Evolutionary conservation across 2,329 filamentous ascomycete genomes (phyloP).

Genomic region (Claviceps paspali): DNA sequence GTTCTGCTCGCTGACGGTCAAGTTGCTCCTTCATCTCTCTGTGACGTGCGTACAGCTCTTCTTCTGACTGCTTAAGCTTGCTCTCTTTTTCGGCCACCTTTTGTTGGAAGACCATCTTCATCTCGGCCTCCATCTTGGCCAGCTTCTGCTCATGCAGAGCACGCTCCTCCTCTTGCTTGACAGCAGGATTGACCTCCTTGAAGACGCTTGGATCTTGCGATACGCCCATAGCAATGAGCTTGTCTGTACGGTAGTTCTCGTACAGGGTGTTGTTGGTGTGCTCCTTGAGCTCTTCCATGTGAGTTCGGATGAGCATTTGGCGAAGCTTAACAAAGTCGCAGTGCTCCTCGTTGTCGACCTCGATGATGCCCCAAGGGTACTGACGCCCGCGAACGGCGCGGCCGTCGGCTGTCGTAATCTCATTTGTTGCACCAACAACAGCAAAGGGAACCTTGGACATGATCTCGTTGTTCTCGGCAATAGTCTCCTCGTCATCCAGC

Average conservation of each 20-base stretch:
- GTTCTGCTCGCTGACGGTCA: constrained; percentile 81
- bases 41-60: constrained; percentile 94
- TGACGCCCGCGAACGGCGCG: constrained; percentile 90
- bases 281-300: constrained; percentile 99
- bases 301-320: constrained; percentile 98
- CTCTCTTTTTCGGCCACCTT: constrained; percentile 99
- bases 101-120: constrained; percentile 99
- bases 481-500: constrained; percentile 97
- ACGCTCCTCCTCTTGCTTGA: constrained; percentile 99
- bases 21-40: constrained; percentile 99
- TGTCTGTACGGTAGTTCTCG: constrained; percentile 99
- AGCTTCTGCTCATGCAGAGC: constrained; percentile 98
- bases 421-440: constrained; percentile 90
- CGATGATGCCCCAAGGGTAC: constrained; percentile 97
- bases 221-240: constrained; percentile 96
- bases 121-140: constrained; percentile 99
- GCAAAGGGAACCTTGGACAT: constrained; percentile 99
- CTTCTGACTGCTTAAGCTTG: constrained; percentile 98
- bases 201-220: constrained; percentile 97
- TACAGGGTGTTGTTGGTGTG: constrained; percentile 98
- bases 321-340: constrained; percentile 99
- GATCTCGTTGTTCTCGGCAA: constrained; percentile 99
- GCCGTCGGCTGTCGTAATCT: constrained; percentile 81
- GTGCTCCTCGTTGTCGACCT: constrained; percentile 99
- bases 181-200: constrained; percentile 99